Evolutionary conservation across 495 filamentous ascomycete genomes (phyloP).

Genomic region (Neurospora discreta): DNA sequence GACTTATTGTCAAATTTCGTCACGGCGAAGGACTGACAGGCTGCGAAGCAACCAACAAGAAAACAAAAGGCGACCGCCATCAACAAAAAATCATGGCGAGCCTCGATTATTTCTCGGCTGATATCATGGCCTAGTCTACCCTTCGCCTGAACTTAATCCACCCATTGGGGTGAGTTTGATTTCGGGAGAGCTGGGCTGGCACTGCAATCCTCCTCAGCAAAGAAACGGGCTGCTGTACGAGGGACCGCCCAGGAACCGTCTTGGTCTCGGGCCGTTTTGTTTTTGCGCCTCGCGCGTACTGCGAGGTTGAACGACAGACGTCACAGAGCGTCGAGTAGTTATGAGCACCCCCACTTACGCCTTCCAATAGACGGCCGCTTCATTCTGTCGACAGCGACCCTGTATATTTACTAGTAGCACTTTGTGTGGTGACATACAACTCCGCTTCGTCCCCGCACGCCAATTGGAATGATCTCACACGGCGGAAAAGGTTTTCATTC

Average conservation of each 20-base stretch:
- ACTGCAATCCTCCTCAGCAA: not conserved
- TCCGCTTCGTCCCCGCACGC: not conserved
- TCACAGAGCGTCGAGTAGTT: conserved; percentile 9
- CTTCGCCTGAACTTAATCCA: not conserved
- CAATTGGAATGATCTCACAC: not conserved
- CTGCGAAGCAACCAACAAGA: not conserved
- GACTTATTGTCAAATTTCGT: not conserved
- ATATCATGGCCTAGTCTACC: not conserved
- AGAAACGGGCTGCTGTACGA: not conserved
- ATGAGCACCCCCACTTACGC: conserved; percentile 2
- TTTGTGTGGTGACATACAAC: not conserved
- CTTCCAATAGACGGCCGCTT: conserved; percentile 8
- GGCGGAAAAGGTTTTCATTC: not conserved
- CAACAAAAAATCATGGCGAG: not conserved
- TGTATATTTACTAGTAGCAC: not conserved
- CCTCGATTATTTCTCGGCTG: not conserved
- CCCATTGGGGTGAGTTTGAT: not conserved
- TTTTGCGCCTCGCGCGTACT: not conserved
- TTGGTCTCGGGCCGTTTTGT: conserved; percentile 1
- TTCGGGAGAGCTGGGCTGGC: not conserved
- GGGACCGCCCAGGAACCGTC: not conserved
- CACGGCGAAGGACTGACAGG: not conserved
- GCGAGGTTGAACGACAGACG: conserved; percentile 10
- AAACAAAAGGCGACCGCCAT: not conserved
- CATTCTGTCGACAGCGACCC: conserved; percentile 3